A percentile compares a stretch with the other conserved stretches of the same genome.
Conservation (phyloP, 1,284 basidiomycete genomes). For the Tranzscheliella williamsii region DNA sequence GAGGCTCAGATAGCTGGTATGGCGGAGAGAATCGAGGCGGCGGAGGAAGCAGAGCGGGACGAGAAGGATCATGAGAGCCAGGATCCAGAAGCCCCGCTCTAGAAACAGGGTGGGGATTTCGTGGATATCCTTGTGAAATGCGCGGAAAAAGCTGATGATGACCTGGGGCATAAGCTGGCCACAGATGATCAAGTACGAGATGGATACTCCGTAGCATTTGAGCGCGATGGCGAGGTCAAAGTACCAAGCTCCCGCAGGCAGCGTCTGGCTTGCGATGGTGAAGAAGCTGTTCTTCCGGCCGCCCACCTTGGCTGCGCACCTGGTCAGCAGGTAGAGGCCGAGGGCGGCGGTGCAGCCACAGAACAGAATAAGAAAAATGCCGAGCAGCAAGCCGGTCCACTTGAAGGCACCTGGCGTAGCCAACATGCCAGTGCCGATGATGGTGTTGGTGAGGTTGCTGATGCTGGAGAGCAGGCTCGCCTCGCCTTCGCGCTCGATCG, state of each 20-base stretch:
- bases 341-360: slow-evolving; percentile 80
- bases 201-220: slow-evolving; percentile 75
- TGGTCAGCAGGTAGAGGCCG: slow-evolving; percentile 84
- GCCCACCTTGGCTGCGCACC: slow-evolving; percentile 78
- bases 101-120: slow-evolving; percentile 62
- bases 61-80: slow-evolving; percentile 78
- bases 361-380: slow-evolving; percentile 82
- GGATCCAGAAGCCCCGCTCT: slow-evolving; percentile 80
- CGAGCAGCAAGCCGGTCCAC: slow-evolving; percentile 66
- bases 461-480: slow-evolving; percentile 44
- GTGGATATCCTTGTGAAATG: slow-evolving; percentile 30
- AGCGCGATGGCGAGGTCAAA: slow-evolving; percentile 93
- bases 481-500: slow-evolving; percentile 21
- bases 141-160: slow-evolving; percentile 71
- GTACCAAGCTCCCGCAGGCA: slow-evolving; percentile 75
- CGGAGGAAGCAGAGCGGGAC: slow-evolving; percentile 81
- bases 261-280: slow-evolving; percentile 42
- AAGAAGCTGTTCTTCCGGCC: slow-evolving; percentile 48
- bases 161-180: slow-evolving; percentile 82
- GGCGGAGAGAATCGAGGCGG: slow-evolving; percentile 71
- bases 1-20: slow-evolving; percentile 82
- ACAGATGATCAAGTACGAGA: slow-evolving; percentile 69
- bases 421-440: slow-evolving; percentile 59
- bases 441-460: slow-evolving; percentile 60
- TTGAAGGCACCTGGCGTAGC: slow-evolving; percentile 62